A percentile compares a stretch with the other conserved stretches of the same genome.
Evolutionary conservation across 73 alveolate genomes (phyloP).

Genomic region (Stentor roeselii): DNA sequence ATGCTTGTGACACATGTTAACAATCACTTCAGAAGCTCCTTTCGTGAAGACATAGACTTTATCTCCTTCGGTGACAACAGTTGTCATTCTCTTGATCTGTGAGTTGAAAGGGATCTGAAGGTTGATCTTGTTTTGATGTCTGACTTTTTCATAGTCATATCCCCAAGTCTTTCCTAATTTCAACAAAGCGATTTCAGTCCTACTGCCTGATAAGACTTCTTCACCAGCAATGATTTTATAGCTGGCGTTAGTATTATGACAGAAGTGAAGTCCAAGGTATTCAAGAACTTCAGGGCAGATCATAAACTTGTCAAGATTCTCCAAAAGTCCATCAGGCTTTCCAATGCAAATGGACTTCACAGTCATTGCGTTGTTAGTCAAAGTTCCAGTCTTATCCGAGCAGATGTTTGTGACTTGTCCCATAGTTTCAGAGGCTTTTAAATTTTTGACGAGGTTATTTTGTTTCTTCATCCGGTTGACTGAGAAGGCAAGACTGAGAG

Average conservation of each 20-base stretch:
- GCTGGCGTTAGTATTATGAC: slow-evolving; percentile 38
- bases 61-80: slow-evolving; percentile 41
- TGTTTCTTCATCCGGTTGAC: slow-evolving; percentile 86
- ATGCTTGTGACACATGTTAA: slow-evolving; percentile 59
- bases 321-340: not conserved
- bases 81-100: slow-evolving; percentile 85
- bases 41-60: slow-evolving; percentile 49
- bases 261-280: slow-evolving; percentile 18
- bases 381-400: slow-evolving; percentile 93
- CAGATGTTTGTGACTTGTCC: slow-evolving; percentile 92
- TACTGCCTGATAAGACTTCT: slow-evolving; percentile 61
- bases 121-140: slow-evolving; percentile 39
- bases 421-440: slow-evolving; percentile 90
- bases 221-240: slow-evolving; percentile 16
- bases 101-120: slow-evolving; percentile 82
- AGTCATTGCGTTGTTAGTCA: slow-evolving; percentile 84
- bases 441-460: slow-evolving; percentile 79
- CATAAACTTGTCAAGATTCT: not conserved
- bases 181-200: slow-evolving; percentile 79
- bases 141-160: slow-evolving; percentile 38
- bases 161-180: slow-evolving; percentile 47
- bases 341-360: slow-evolving; percentile 48
- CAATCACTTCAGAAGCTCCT: slow-evolving; percentile 88
- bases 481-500: slow-evolving; percentile 84
- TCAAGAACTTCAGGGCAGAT: slow-evolving; percentile 11